phyloP scores from a whole-genome alignment of 306 rosid species.

The Oxytropis ochrocephala region DNA sequence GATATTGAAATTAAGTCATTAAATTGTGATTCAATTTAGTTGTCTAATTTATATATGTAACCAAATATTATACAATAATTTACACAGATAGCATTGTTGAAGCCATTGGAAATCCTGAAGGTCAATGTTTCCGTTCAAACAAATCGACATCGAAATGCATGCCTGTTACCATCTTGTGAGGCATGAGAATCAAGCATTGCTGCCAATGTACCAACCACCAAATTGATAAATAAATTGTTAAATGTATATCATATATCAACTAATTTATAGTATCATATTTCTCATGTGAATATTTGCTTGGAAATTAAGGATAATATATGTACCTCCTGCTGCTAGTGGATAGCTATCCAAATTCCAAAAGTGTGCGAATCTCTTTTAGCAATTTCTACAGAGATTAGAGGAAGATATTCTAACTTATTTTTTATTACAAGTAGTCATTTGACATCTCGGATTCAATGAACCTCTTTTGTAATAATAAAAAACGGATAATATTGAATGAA shows the following conservation, averaged over 20 bases:
- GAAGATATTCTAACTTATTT: no score
- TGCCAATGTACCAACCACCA: neutral
- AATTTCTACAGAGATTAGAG: constrained; percentile 30
- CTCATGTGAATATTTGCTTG: neutral
- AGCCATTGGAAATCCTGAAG: no score
- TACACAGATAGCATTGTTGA: no score
- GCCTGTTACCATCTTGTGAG: neutral
- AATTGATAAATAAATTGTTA: neutral
- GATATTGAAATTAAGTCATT: no score
- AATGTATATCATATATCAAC: neutral
- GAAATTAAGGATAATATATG: neutral
- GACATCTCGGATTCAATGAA: no score
- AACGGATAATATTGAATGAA: neutral
- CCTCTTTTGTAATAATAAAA: no score
- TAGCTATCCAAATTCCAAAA: constrained; percentile 47
- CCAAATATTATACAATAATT: no score
- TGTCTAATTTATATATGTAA: no score
- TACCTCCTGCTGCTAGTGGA: constrained; percentile 43
- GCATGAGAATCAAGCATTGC: constrained; percentile 16
- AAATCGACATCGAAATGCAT: neutral
- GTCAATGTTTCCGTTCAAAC: neutral
- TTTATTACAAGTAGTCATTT: no score
- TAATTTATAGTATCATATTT: neutral
- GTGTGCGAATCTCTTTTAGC: constrained; percentile 22
- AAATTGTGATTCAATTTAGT: no score